Evolutionary conservation across 305 asterid species (phyloP), one percentile per base, ranked within the genome.

Genomic region (Solanum hybrid): DNA sequence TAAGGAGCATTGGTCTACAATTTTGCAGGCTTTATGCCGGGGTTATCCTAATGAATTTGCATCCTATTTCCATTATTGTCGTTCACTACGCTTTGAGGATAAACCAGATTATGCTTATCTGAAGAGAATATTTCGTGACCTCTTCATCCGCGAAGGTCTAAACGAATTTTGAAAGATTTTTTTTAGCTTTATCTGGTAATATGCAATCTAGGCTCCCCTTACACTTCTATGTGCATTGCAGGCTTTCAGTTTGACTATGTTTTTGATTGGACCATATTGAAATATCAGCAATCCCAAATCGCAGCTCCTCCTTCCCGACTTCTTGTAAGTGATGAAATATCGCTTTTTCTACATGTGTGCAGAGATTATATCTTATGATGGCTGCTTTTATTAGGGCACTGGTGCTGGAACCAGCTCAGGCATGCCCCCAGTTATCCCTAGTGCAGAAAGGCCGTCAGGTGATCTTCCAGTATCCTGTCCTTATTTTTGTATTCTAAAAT

Each of bases 21-120:
- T 87, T 90, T 84, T 89, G 85, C 92, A 97, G 99, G 92, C 98
- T 10, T 90, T 97, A 91, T 97, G 99, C 90, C 96, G 97, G 77
- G 96, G 98, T 80, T 96, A 95, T 92, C 99, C 99, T 72, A 91
- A 98, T 17, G 99, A 96, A 93, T 95, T 96, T 91, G 99, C 99
- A 73, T 97, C 99, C 71, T 97, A 96, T 93, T 96, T 97, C 89
- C 99, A 97, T 91, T 97, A 95, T 89, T 97, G 99, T 14, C 99
- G 99, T 69, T 96, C 99, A 36, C 96, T 97, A 75, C 96, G 98
- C 78, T 97, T 97, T 81, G 98, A 96, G 86, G 99, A 95, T 92
- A 97, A 96, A 91, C 99, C 99, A 66, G 99, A 97, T 91, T 97
- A 97, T 95, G 97, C 99, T 88, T 97, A 95, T 94, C 95, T 97